phyloP scores from a whole-genome alignment of 192 early-diverging fungal species.

The Podila epicladia region DNA sequence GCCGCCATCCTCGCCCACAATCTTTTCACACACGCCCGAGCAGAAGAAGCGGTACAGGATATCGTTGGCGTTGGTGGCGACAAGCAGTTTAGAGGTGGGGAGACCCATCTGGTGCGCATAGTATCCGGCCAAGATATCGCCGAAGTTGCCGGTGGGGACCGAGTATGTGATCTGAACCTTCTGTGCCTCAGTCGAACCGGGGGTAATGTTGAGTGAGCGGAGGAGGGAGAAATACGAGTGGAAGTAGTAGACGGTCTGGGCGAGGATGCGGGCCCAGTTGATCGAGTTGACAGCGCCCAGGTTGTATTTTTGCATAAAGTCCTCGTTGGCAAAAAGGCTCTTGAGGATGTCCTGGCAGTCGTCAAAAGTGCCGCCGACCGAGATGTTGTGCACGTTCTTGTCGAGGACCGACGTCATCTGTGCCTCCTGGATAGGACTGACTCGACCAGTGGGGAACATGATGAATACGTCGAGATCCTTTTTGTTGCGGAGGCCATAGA shows the following conservation, averaged over 20 bases:
- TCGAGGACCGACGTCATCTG: conserved; percentile 99
- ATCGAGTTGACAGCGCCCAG: conserved; percentile 98
- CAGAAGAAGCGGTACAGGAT: conserved; percentile 95
- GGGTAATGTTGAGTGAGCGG: conserved; percentile 57
- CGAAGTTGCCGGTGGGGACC: conserved; percentile 99
- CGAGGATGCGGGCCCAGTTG: conserved; percentile 98
- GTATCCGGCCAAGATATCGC: conserved; percentile 92
- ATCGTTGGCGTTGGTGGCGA: conserved; percentile 99
- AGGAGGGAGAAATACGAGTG: conserved; percentile 83
- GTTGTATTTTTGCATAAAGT: conserved; percentile 78
- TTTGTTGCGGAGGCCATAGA: conserved; percentile 91
- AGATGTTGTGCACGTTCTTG: conserved; percentile 91
- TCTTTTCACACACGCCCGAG: conserved; percentile 86
- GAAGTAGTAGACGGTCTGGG: conserved; percentile 97
- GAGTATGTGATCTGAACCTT: conserved; percentile 71
- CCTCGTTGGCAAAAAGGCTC: conserved; percentile 80
- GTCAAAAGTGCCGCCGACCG: conserved; percentile 96
- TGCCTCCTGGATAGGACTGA: conserved; percentile 95
- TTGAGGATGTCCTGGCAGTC: conserved; percentile 98
- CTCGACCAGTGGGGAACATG: conserved; percentile 88
- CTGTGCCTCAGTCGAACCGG: conserved; percentile 53
- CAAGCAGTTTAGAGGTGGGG: conserved; percentile 80
- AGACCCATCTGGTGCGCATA: conserved; percentile 93
- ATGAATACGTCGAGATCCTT: conserved; percentile 94
- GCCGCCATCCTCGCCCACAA: conserved; percentile 57